Evolutionary conservation across 208 protist species (phyloP).

Genomic region (Balamuthia mandrillaris): DNA sequence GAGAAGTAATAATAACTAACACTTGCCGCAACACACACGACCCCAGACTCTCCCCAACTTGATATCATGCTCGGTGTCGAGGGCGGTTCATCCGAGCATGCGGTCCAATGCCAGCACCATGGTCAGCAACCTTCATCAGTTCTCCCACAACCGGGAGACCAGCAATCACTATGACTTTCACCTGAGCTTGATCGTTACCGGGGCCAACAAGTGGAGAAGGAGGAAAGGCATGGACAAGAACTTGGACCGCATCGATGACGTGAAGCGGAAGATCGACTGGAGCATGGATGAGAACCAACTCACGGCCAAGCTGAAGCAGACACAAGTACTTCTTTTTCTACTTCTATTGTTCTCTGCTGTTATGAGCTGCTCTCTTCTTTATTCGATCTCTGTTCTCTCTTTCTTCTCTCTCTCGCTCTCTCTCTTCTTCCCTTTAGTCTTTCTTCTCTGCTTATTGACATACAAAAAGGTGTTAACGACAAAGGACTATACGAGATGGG

Average conservation of each 20-base stretch:
- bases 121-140: background rate
- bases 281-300: constrained; percentile 53
- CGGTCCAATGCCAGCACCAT: background rate
- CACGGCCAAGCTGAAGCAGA: constrained; percentile 42
- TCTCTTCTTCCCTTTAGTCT: too few relatives aligned
- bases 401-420: too few relatives aligned
- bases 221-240: constrained; percentile 40
- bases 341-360: too few relatives aligned
- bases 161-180: constrained; percentile 25
- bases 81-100: background rate
- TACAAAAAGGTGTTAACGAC: background rate
- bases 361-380: too few relatives aligned
- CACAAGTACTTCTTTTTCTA: constrained; percentile 31
- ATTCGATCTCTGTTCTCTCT: too few relatives aligned
- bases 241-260: constrained; percentile 45
- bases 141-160: background rate
- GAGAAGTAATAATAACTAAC: too few relatives aligned
- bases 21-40: too few relatives aligned
- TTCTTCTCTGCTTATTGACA: too few relatives aligned
- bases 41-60: background rate
- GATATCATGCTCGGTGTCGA: background rate
- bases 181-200: constrained; percentile 26
- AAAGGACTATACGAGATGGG: constrained; percentile 49
- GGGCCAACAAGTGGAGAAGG: constrained; percentile 36
- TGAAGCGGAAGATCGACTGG: constrained; percentile 45